Conservation (phyloP, 805 yeast species). For the Metschnikowia dekortorum region DNA sequence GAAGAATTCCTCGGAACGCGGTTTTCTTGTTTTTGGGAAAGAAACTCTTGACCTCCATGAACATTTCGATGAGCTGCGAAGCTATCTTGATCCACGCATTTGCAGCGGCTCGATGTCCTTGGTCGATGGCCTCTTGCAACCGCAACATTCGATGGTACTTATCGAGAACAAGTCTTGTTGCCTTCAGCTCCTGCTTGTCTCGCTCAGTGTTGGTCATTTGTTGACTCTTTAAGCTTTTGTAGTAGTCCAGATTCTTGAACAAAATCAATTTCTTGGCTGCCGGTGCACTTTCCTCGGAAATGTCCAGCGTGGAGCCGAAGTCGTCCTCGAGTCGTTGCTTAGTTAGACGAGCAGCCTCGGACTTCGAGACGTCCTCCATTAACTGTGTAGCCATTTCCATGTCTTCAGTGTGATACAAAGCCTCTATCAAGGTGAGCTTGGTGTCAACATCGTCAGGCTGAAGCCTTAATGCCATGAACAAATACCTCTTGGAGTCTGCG, state of each 20-base stretch:
- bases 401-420: constrained; percentile 63
- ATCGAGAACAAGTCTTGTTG: constrained; percentile 53
- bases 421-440: constrained; percentile 76
- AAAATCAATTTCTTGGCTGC: constrained; percentile 10
- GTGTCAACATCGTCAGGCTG: constrained; percentile 68
- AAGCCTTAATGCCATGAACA: constrained; percentile 46
- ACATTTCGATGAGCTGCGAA: constrained; percentile 76
- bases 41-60: constrained; percentile 70
- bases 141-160: constrained; percentile 53
- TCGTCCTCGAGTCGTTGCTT: constrained; percentile 7
- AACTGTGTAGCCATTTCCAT: constrained; percentile 52
- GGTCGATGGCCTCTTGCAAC: constrained; percentile 34
- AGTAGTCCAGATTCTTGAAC: constrained; percentile 14
- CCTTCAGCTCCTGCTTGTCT: constrained; percentile 51
- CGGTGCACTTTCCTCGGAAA: background rate
- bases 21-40: constrained; percentile 74
- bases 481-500: constrained; percentile 58
- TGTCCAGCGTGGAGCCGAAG: background rate
- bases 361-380: constrained; percentile 49
- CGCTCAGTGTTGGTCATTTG: constrained; percentile 42
- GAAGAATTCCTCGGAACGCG: constrained; percentile 62
- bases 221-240: constrained; percentile 9
- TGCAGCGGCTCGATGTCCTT: constrained; percentile 53
- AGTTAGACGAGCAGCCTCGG: background rate
- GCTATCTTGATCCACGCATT: constrained; percentile 82